phyloP scores from a whole-genome alignment of 371 early-diverging fungal species.

The Syncephalastrum monosporum region DNA sequence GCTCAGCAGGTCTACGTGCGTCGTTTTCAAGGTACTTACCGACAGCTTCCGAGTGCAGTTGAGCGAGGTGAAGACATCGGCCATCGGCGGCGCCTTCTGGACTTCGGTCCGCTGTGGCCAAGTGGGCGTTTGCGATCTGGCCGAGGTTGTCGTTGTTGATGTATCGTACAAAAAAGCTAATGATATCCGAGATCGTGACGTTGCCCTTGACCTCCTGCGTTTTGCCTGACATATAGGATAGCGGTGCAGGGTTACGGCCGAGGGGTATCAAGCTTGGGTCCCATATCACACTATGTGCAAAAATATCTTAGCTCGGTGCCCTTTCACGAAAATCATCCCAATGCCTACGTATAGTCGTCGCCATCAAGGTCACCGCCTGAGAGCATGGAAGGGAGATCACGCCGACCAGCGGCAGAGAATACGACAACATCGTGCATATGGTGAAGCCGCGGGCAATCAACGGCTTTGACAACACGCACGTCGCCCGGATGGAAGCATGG shows the following conservation, averaged over 20 bases:
- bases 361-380: slow-evolving; percentile 89
- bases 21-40: slow-evolving; percentile 21
- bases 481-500: slow-evolving; percentile 90
- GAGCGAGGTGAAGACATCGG: slow-evolving; percentile 59
- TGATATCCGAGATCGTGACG: slow-evolving; percentile 53
- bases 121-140: slow-evolving; percentile 71
- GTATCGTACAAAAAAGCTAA: slow-evolving; percentile 73
- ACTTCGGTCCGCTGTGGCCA: slow-evolving; percentile 62
- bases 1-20: too few species aligned
- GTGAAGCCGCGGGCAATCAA: slow-evolving; percentile 55
- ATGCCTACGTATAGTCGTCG: slow-evolving; percentile 64
- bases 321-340: not conserved
- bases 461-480: slow-evolving; percentile 66
- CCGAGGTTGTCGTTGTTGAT: slow-evolving; percentile 75
- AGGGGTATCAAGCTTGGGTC: slow-evolving; percentile 62
- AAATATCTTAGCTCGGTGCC: not conserved
- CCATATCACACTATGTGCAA: slow-evolving; percentile 59
- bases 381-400: slow-evolving; percentile 79
- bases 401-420: slow-evolving; percentile 69
- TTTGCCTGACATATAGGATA: slow-evolving; percentile 31
- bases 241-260: slow-evolving; percentile 10
- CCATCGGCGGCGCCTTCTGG: slow-evolving; percentile 44
- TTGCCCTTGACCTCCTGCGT: slow-evolving; percentile 20
- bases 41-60: slow-evolving; percentile 57
- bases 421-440: slow-evolving; percentile 75